Base-by-base conservation (phyloP, 805 yeast species). In the Ogataea siamensis region DNA sequence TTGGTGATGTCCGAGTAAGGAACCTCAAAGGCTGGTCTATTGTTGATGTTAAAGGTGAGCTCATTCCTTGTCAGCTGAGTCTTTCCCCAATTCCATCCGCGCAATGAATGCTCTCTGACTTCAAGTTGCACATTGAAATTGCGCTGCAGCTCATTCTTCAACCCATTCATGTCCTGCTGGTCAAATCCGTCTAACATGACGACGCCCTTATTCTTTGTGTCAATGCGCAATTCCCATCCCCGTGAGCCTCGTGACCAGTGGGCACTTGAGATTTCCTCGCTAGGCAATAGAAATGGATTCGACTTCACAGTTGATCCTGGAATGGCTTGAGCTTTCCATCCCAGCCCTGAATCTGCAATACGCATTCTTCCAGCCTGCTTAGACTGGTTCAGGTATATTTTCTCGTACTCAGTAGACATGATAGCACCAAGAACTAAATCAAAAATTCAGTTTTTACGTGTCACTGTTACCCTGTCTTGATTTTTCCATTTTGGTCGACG, bases 31-130 rank as follows among this genome's bases (percentile, higher is more conserved):
- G 83, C 77, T 3, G 99, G 98, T 54, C 85, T 82, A 50, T 87
- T 87, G 55, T 85, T 85, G 15, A 89, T 80, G 41, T 80, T 78
- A 64, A 93, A 89, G 19, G 87, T 77, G 60, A 93, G 69, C 62
- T 93, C 99, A 52, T 87, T 86, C 60, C 96, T 77, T 14, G 95
- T 96, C 58, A 93, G 76, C 59, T 89, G 96, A 11, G 91, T 73
- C 47, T 83, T 80, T 38, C 99, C 99, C 99, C 99, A 93, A 64
- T 93, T 93, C 99, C 99, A 93, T 21, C 99, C 99, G 66, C 96
- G 78, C 48, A 93, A 68, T 4, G 96, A 84, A 63, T 93, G 99
- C 54, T 91, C 98, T 53, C 73, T 78, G 46, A 75, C 82, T 52
- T 93, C 98, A 42, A 93, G 71, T 39, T 76, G 75, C 28, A 86